Evolutionary conservation across 2,329 filamentous ascomycete genomes (phyloP).

Genomic region (Botrytis tulipae): DNA sequence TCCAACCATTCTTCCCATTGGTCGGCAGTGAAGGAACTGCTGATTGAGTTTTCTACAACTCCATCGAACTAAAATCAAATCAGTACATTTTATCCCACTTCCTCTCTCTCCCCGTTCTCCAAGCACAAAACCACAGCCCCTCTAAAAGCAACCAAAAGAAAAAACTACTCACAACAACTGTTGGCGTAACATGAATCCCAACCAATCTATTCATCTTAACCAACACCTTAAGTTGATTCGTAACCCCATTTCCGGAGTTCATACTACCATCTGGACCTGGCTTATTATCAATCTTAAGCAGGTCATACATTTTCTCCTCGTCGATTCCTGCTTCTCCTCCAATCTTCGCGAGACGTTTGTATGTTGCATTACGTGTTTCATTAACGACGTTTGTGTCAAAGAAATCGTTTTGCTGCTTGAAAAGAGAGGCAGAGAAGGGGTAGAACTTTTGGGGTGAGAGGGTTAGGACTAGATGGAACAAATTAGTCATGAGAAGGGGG

Average conservation of each 20-base stretch:
- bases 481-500: not conserved
- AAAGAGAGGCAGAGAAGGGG: conserved; percentile 62
- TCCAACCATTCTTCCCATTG: conserved; percentile 68
- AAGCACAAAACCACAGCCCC: not conserved
- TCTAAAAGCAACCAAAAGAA: too few relatives aligned
- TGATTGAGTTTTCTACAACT: conserved; percentile 74
- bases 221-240: conserved; percentile 78
- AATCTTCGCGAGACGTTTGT: conserved; percentile 74
- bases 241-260: conserved; percentile 80
- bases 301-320: conserved; percentile 64
- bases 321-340: conserved; percentile 66
- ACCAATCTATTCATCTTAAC: conserved; percentile 77
- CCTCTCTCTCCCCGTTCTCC: not conserved
- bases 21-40: conserved; percentile 71
- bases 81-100: not conserved
- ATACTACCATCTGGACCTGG: conserved; percentile 63
- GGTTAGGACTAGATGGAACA: not conserved
- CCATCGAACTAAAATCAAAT: conserved; percentile 61
- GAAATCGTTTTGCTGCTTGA: conserved; percentile 68
- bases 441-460: conserved; percentile 67
- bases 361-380: conserved; percentile 82
- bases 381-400: conserved; percentile 84
- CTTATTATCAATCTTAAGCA: conserved; percentile 69
- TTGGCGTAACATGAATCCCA: conserved; percentile 88
- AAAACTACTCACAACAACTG: conserved; percentile 54